Evolutionary conservation across 2,329 filamentous ascomycete species (phyloP).

Genomic region (Aspergillus pseudoviridinutans): DNA sequence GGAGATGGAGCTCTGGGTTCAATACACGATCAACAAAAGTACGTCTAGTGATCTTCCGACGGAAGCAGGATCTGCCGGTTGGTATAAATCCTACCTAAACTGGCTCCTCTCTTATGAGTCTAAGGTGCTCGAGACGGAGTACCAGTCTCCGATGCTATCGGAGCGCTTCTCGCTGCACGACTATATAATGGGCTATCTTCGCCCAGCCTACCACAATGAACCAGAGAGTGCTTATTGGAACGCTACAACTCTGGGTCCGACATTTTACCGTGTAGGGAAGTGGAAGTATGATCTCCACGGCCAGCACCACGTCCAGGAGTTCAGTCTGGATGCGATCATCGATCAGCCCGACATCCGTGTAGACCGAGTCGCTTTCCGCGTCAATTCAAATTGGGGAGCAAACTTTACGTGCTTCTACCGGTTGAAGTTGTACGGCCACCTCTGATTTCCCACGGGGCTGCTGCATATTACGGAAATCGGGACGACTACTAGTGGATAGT

Average conservation of each 20-base stretch:
- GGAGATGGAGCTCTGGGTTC: constrained; percentile 67
- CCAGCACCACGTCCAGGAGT: constrained; percentile 35
- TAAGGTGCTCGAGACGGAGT: not conserved
- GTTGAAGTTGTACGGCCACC: constrained; percentile 40
- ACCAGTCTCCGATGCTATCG: not conserved
- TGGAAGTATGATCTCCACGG: constrained; percentile 37
- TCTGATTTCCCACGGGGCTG: not conserved
- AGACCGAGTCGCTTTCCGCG: constrained; percentile 39
- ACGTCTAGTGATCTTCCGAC: not conserved
- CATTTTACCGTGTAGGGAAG: constrained; percentile 38
- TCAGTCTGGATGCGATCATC: constrained; percentile 35
- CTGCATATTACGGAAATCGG: not conserved
- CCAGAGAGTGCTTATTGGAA: constrained; percentile 32
- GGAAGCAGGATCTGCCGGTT: not conserved
- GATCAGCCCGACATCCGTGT: constrained; percentile 34
- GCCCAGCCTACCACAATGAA: constrained; percentile 26
- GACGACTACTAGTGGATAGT: not conserved
- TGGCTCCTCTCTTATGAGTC: not conserved
- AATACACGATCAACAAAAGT: constrained; percentile 45
- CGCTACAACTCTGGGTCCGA: constrained; percentile 31
- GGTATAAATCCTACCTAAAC: not conserved
- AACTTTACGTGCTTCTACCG: constrained; percentile 45
- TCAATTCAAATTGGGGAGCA: constrained; percentile 43
- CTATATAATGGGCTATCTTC: constrained; percentile 30
- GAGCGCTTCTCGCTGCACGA: constrained; percentile 23